phyloP scores from a whole-genome alignment of 2,329 filamentous ascomycete species.

The Colletotrichum eleusines region DNA sequence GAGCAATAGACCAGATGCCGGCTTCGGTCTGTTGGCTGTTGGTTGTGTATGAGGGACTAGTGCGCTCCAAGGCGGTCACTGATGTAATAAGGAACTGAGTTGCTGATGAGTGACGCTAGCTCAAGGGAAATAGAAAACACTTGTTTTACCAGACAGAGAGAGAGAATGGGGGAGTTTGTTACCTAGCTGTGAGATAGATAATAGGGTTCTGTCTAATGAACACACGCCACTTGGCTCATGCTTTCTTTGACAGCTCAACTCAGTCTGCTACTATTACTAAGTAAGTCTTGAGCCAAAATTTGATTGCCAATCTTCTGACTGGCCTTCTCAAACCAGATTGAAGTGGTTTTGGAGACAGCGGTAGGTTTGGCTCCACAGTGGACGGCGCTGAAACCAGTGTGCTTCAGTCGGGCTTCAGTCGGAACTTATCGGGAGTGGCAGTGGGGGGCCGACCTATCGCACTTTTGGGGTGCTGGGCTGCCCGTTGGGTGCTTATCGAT shows the following conservation, averaged over 20 bases:
- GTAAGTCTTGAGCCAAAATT: not conserved
- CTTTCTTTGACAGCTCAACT: not conserved
- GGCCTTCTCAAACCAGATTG: not conserved
- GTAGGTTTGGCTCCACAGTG: slow-evolving; percentile 17
- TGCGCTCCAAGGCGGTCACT: not conserved
- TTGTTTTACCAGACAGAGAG: slow-evolving; percentile 20
- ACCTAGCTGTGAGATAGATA: slow-evolving; percentile 27
- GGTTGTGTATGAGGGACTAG: not conserved
- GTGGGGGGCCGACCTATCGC: slow-evolving; percentile 7
- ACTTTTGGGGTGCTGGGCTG: not conserved
- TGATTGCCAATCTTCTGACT: not conserved
- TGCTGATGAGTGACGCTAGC: slow-evolving; percentile 2
- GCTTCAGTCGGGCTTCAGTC: slow-evolving; percentile 24
- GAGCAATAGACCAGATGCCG: slow-evolving; percentile 4
- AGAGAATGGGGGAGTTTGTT: slow-evolving; percentile 19
- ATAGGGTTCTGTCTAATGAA: slow-evolving; percentile 29
- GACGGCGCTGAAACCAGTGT: slow-evolving; percentile 17
- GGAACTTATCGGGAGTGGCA: slow-evolving; percentile 41
- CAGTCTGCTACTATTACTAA: too few species aligned
- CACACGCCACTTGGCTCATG: slow-evolving; percentile 27
- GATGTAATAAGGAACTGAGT: not conserved
- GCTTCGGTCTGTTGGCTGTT: not conserved
- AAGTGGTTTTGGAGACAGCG: not conserved
- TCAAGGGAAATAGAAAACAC: slow-evolving; percentile 4
- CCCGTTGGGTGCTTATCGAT: slow-evolving; percentile 28